These are phyloP conservation scores for Platanthera zijinensis DNA, from an alignment of 106 monocot genomes.

Conservation along the genomic window DNA sequence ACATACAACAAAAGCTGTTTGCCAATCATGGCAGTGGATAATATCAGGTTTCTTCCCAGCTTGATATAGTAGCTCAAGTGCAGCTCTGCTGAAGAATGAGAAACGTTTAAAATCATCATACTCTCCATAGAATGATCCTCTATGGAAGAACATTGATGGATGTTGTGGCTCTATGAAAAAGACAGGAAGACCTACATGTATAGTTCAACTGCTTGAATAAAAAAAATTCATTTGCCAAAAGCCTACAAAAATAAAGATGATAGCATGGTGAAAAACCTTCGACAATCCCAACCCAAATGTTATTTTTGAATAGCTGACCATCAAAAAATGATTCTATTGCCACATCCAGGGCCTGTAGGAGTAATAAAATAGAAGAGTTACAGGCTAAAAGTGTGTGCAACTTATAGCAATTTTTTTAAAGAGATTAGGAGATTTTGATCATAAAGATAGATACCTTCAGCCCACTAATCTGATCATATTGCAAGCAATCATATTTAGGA, in stretches of 20 bases:
- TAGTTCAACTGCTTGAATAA: slow-evolving; percentile 4
- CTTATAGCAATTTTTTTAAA: background rate
- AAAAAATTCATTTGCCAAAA: background rate
- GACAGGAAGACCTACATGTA: slow-evolving; percentile 75
- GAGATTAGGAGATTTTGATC: background rate
- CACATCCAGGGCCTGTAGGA: slow-evolving; percentile 56
- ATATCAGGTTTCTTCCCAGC: slow-evolving; percentile 88
- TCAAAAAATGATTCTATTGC: slow-evolving; percentile 71
- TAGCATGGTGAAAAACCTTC: slow-evolving; percentile 23
- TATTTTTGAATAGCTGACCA: slow-evolving; percentile 69
- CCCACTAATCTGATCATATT: slow-evolving; percentile 34
- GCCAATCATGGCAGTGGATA: slow-evolving; percentile 98
- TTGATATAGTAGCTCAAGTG: slow-evolving; percentile 71
- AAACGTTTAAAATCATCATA: slow-evolving; percentile 94
- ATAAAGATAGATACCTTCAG: slow-evolving; percentile 40
- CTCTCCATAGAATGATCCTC: slow-evolving; percentile 77
- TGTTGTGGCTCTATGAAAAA: slow-evolving; percentile 94
- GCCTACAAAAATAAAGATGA: background rate
- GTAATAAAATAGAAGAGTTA: background rate
- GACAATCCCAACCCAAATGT: slow-evolving; percentile 88
- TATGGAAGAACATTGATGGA: slow-evolving; percentile 73
- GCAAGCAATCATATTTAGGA: slow-evolving; percentile 95
- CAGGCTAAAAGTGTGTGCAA: background rate
- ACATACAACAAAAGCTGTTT: slow-evolving; percentile 86
- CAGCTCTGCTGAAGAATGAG: slow-evolving; percentile 82